Base-by-base conservation (phyloP, 345 rosid genomes). In the Trapa incisa region DNA sequence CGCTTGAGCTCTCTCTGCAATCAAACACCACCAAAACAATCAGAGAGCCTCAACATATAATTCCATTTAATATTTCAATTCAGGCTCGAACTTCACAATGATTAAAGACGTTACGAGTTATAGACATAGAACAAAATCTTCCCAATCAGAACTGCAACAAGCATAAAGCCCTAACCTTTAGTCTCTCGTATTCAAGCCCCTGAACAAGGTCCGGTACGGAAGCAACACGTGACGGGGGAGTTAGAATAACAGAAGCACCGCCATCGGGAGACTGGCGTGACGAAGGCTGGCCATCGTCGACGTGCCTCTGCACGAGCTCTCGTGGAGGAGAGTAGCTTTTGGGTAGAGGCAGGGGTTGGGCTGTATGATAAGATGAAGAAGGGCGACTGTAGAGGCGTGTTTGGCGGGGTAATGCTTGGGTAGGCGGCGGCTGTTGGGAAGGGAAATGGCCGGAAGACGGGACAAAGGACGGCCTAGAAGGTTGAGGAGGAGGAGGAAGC, bases 271-370 rank as follows among this genome's bases (percentile, higher is more conserved):
- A 12, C 17, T 14, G 37, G 47, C 35, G 35, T 14, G 56, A 50
- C 17, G 56, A 17, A 29, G 56, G 56, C n/a, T 53, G 32, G 47
- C 33, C 15, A 5, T 41, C 5, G 42, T 54, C 22, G 37, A 71
- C 3, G 9, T 75, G 67, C 72, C 86, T 72, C 66, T 88, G 98
- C 37, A 92, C 84, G 70, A 93, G 87, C 71, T 71, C 77, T 54
- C 95, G 82, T 7, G 98, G 97, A 52, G 97, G 97, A 57, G 97
- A 93, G 76, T 79, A 80, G 78, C 78, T 79, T 43, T 71, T 1
- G 64, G 61, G 47, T 73, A 65, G 38, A 0, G 32, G 17, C 37
- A 61, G 58, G 14, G 70, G 13, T 29, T 75, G 58, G 76, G 48
- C 77, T 72, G 71, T 75, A 73, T 37, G 66, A 0, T 65, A 39